Percentiles rank a stretch among this genome's conserved stretches.
phyloP scores from a whole-genome alignment of 345 rosid species.

The Microthlaspi erraticum region DNA sequence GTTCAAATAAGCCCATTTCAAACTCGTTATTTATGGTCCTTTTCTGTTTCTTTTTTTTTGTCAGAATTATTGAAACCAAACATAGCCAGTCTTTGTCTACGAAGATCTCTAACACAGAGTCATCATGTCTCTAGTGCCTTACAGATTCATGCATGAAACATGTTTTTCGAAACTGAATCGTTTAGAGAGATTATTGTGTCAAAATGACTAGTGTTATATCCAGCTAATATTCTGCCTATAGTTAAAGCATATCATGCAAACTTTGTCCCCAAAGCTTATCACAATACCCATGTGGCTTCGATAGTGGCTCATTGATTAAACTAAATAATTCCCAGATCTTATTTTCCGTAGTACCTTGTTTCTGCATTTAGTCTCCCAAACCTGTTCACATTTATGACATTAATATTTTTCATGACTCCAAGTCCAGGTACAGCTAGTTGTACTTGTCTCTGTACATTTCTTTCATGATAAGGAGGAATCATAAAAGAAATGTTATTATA shows the following conservation, averaged over 20 bases:
- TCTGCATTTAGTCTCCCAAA: constrained; percentile 34
- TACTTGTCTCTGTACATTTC: constrained; percentile 41
- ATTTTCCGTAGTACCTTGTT: constrained; percentile 43
- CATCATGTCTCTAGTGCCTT: constrained; percentile 30
- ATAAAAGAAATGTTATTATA: constrained; percentile 2
- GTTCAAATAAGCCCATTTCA: no score
- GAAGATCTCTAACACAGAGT: constrained; percentile 27
- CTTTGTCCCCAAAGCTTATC: constrained; percentile 44
- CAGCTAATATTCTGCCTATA: constrained; percentile 39
- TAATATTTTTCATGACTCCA: constrained; percentile 31
- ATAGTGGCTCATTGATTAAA: constrained; percentile 38
- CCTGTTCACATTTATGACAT: constrained; percentile 37
- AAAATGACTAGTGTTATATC: constrained; percentile 17
- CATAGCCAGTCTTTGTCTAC: constrained; percentile 17
- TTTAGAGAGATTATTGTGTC: constrained; percentile 40
- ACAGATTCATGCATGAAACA: constrained; percentile 42
- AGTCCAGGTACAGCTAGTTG: constrained; percentile 42
- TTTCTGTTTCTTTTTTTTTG: no score
- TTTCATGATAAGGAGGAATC: constrained; percentile 34
- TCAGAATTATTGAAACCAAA: constrained; percentile 2
- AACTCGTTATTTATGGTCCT: no score
- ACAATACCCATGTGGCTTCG: constrained; percentile 43
- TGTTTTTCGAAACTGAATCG: constrained; percentile 29
- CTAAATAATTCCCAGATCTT: constrained; percentile 34
- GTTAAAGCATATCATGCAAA: constrained; percentile 38